Evolutionary conservation across 108 stramenopile species (phyloP).

Genomic region (Aurantiochytrium sp.): DNA sequence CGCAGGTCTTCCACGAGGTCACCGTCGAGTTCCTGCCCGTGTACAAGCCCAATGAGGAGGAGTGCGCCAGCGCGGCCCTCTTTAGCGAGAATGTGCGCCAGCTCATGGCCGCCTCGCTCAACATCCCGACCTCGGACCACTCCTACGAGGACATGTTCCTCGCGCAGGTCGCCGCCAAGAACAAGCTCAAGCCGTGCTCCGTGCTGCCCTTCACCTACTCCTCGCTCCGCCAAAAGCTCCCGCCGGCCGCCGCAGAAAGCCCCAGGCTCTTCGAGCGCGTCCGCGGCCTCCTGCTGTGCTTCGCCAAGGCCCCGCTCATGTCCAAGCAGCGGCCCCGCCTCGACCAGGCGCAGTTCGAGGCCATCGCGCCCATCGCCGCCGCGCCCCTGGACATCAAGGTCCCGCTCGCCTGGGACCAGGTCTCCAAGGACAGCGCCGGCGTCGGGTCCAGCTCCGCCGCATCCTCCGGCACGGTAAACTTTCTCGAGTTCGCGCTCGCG

Average conservation of each 20-base stretch:
- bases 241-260: background rate
- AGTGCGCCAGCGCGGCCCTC: background rate
- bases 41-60: background rate
- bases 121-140: conserved; percentile 33
- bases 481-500: background rate
- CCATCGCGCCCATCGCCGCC: background rate
- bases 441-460: background rate
- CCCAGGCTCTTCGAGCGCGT: background rate
- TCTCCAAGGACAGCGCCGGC: background rate
- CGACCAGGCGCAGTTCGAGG: background rate
- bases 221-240: background rate
- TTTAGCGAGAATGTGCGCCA: background rate
- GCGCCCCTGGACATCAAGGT: background rate
- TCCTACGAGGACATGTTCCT: conserved; percentile 35
- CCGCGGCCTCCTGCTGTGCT: background rate
- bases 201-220: background rate
- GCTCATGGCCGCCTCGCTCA: conserved; percentile 30
- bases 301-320: conserved; percentile 7
- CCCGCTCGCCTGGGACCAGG: background rate
- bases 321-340: background rate
- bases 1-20: background rate
- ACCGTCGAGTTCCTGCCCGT: conserved; percentile 8
- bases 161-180: background rate
- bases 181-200: background rate
- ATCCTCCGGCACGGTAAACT: background rate